Percentiles rank a stretch among this genome's conserved stretches.
Evolutionary conservation across 2,329 filamentous ascomycete genomes (phyloP).

Genomic region (Paecilomyces fulvus): DNA sequence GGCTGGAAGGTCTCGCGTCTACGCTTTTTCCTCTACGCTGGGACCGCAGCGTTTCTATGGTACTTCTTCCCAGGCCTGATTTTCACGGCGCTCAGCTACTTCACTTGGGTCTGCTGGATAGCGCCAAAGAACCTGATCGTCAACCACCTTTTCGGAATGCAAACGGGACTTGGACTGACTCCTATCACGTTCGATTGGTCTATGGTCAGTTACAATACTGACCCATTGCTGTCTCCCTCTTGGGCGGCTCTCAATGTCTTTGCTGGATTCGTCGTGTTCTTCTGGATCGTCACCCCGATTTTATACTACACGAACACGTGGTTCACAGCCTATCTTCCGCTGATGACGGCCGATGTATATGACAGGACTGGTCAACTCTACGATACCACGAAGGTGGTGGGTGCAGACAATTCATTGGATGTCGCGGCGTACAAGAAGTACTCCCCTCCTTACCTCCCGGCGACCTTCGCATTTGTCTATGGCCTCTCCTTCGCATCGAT

Average conservation of each 20-base stretch:
- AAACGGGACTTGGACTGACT: constrained; percentile 21
- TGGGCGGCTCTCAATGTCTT: constrained; percentile 28
- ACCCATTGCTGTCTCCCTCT: constrained; percentile 22
- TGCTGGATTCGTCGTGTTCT: constrained; percentile 16
- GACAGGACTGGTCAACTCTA: constrained; percentile 53
- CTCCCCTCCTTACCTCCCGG: constrained; percentile 54
- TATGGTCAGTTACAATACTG: constrained; percentile 25
- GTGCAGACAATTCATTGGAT: constrained; percentile 46
- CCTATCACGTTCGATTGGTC: constrained; percentile 28
- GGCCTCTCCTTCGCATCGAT: constrained; percentile 58
- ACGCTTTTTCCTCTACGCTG: constrained; percentile 30
- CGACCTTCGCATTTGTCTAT: constrained; percentile 47
- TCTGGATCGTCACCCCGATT: constrained; percentile 21
- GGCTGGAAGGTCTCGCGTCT: constrained; percentile 32
- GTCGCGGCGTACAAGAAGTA: constrained; percentile 53
- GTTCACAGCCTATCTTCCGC: constrained; percentile 48
- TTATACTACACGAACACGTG: constrained; percentile 43
- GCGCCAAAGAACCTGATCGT: constrained; percentile 39
- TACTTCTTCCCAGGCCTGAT: constrained; percentile 49
- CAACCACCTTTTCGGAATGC: constrained; percentile 38
- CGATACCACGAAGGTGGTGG: constrained; percentile 51
- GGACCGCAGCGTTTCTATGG: constrained; percentile 24
- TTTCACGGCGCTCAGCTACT: constrained; percentile 41
- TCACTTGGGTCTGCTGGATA: constrained; percentile 44
- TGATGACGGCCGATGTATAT: constrained; percentile 49